Percentiles rank a stretch among this genome's conserved stretches.
Conservation (phyloP, 192 early-diverging fungal genomes). For the Pilaira anomala region DNA sequence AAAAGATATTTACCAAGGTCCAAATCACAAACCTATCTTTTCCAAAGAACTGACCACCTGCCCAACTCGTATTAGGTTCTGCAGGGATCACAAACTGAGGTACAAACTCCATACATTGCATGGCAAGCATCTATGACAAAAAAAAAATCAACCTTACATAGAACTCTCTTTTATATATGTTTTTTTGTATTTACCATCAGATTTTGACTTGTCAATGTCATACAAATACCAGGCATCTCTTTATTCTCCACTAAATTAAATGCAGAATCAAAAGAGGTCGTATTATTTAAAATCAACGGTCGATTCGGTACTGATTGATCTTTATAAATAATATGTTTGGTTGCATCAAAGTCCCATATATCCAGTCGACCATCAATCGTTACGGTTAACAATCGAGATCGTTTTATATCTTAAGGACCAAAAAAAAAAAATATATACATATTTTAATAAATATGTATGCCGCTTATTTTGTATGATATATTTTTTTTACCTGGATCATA, state of each 20-base stretch:
- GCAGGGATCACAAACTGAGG: conserved; percentile 20
- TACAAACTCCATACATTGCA: conserved; percentile 12
- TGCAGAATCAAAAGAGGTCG: conserved; percentile 5
- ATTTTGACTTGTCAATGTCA: conserved; percentile 32
- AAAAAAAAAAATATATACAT: background rate
- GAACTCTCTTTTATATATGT: no score
- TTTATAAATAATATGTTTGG: conserved; percentile 42
- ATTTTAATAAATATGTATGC: background rate
- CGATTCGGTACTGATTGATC: conserved; percentile 28
- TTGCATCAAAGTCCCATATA: conserved; percentile 52
- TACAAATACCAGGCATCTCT: conserved; percentile 20
- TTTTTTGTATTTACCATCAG: conserved; percentile 20
- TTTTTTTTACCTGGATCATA: conserved; percentile 50
- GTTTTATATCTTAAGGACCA: conserved; percentile 31
- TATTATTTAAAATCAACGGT: conserved; percentile 6
- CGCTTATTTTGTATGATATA: no score
- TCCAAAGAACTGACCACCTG: conserved; percentile 39
- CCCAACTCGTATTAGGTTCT: conserved; percentile 23
- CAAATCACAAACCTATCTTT: conserved; percentile 34
- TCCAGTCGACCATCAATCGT: conserved; percentile 47
- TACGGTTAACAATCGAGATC: conserved; percentile 41
- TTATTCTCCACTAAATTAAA: conserved; percentile 21
- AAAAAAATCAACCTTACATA: background rate
- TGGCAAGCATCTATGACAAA: conserved; percentile 5
- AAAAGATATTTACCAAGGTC: conserved; percentile 47